These are phyloP conservation scores for Coffea canephora DNA, from an alignment of 257 asterid species.

Conservation along the genomic window DNA sequence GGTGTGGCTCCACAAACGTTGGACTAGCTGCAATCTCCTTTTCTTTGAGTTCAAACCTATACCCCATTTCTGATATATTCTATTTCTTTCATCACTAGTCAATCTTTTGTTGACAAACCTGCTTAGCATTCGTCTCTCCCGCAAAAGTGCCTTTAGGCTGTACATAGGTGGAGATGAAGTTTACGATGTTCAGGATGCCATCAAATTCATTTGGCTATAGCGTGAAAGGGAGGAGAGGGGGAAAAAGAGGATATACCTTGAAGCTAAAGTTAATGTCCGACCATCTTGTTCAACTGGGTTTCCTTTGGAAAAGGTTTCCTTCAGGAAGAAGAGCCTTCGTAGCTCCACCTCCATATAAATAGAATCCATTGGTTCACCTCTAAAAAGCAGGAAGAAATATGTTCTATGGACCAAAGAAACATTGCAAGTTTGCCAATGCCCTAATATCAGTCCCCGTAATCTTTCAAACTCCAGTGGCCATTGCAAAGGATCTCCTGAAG, in stretches of 20 bases:
- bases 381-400: constrained; percentile 51
- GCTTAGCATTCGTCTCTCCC: constrained; percentile 44
- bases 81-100: constrained; percentile 33
- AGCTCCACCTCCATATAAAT: constrained; percentile 56
- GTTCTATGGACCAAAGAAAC: constrained; percentile 51
- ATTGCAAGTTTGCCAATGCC: constrained; percentile 49
- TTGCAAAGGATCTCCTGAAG: constrained; percentile 29
- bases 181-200: background rate
- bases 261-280: constrained; percentile 33
- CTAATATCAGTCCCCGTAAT: constrained; percentile 34
- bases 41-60: constrained; percentile 42
- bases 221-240: background rate
- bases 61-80: constrained; percentile 45
- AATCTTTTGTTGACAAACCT: constrained; percentile 39
- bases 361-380: constrained; percentile 49
- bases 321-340: constrained; percentile 45
- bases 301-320: constrained; percentile 42
- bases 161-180: background rate
- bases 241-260: constrained; percentile 34
- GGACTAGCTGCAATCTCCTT: constrained; percentile 37
- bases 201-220: background rate
- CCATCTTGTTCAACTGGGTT: constrained; percentile 36
- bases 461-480: constrained; percentile 48
- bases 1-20: constrained; percentile 34
- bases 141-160: constrained; percentile 43